Base-by-base conservation (phyloP, 371 early-diverging fungal genomes). In the Lichtheimia ramosa region DNA sequence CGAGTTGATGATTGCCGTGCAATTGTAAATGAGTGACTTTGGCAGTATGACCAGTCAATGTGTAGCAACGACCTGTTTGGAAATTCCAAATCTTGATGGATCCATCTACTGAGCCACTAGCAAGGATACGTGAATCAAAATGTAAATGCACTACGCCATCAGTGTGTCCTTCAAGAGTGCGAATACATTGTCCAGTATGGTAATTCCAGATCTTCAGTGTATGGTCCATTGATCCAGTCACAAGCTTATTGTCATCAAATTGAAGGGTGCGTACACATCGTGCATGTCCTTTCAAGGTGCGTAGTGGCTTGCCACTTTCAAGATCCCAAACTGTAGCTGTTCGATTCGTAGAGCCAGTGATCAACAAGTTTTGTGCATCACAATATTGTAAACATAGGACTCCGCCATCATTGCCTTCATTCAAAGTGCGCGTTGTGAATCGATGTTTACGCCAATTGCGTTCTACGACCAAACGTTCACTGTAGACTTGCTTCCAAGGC, bases 151-250 rank as follows among this genome's bases (percentile, higher is more conserved):
- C 83, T 5, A 98, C 93, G 24, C 96, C 96, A 54, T 82, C 84
- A 12, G 96, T 94, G 56, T 89, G 89, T 4, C 90, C 90, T 48
- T 83, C 86, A 46, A 98, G 74, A 0, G 88, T 90, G 46, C 95
- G 90, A 43, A 98, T 85, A 58, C 92, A 90, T 43, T 88, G 79
- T 49, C 96, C 98, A 4, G 89, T 92, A 55, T 91, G 89, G 63
- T 96, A 92, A 70, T 97, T 94, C 99, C 99, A 99, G 59, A 99
- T 90, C 61, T 91, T 79, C n/a, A 99, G 85, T 0, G 96, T 96
- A 43, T 92, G 87, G 64, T 99, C 99, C 70, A 91, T 85, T 1
- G 94, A 93, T n/a, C 92, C 94, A 13, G 93, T 89, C 16, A 94
- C 88, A 15, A 93, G 75, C 63, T 90, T 92, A 60, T 86, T 82